Percentiles rank a stretch among this genome's conserved stretches.
Evolutionary conservation across 116 monocot species (phyloP).

Genomic region (Iris pallida): DNA sequence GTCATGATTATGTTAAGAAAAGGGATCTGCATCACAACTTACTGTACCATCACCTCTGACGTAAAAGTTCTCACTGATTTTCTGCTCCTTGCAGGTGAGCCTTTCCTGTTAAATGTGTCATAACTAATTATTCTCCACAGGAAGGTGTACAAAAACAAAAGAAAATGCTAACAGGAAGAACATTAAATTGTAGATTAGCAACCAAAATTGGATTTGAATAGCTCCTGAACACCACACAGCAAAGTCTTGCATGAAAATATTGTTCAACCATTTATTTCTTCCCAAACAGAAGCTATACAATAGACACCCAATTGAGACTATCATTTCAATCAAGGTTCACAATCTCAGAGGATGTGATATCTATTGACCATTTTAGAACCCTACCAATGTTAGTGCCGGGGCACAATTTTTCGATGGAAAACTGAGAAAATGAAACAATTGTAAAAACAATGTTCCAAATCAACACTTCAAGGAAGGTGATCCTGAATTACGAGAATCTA

Average conservation of each 20-base stretch:
- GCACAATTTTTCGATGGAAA: too few relatives aligned
- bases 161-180: neutral
- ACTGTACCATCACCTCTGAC: slow-evolving; percentile 99
- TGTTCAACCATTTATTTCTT: neutral
- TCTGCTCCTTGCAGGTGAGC: slow-evolving; percentile 71
- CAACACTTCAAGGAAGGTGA: too few relatives aligned
- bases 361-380: too few relatives aligned
- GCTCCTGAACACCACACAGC: neutral
- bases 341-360: too few relatives aligned
- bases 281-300: neutral
- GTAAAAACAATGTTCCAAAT: too few relatives aligned
- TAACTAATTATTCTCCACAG: neutral
- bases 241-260: neutral
- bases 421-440: too few relatives aligned
- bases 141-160: neutral
- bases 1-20: neutral
- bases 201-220: neutral
- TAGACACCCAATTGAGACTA: too few relatives aligned
- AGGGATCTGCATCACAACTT: slow-evolving; percentile 16
- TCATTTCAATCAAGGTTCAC: too few relatives aligned
- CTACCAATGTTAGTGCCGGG: too few relatives aligned
- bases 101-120: slow-evolving; percentile 60
- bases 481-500: too few relatives aligned
- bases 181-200: neutral
- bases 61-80: slow-evolving; percentile 90